phyloP scores from a whole-genome alignment of 352 stramenopile genomes.

The Phytophthora tentaculata region DNA sequence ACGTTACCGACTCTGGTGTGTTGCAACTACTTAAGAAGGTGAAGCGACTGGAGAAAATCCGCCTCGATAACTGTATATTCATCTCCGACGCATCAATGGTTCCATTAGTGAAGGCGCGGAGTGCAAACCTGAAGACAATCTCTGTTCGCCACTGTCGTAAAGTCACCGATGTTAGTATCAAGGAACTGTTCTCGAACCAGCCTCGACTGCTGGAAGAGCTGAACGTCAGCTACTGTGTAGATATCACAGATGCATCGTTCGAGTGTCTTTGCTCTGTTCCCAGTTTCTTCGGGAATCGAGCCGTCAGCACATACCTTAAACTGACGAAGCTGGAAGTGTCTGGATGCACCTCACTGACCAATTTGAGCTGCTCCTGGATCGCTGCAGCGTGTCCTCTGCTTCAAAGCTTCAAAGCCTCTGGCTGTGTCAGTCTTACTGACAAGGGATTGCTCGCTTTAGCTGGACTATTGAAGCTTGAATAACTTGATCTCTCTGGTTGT shows the following conservation, averaged over 20 bases:
- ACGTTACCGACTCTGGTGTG: constrained; percentile 65
- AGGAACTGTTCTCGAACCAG: constrained; percentile 53
- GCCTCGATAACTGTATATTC: constrained; percentile 53
- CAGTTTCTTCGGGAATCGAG: constrained; percentile 58
- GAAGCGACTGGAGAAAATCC: constrained; percentile 41
- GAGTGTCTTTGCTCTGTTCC: constrained; percentile 63
- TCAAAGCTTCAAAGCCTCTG: constrained; percentile 44
- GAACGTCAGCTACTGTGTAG: constrained; percentile 55
- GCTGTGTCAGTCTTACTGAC: constrained; percentile 57
- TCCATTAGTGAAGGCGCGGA: constrained; percentile 44
- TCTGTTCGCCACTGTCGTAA: constrained; percentile 49
- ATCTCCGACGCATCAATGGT: constrained; percentile 52
- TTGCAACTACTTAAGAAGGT: constrained; percentile 47
- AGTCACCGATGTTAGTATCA: constrained; percentile 50
- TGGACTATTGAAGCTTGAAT: constrained; percentile 53
- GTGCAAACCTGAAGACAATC: constrained; percentile 39
- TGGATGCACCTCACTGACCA: constrained; percentile 53
- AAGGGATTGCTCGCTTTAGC: constrained; percentile 62
- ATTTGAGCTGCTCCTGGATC: constrained; percentile 66
- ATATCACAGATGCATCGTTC: constrained; percentile 59
- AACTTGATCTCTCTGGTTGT: constrained; percentile 64
- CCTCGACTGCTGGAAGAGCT: constrained; percentile 62
- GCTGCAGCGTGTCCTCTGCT: constrained; percentile 68
- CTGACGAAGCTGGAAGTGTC: constrained; percentile 65
- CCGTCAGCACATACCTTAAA: constrained; percentile 48